These are phyloP conservation scores for Mortierella sp. DNA, from an alignment of 371 early-diverging fungal species.

Conservation along the genomic window DNA sequence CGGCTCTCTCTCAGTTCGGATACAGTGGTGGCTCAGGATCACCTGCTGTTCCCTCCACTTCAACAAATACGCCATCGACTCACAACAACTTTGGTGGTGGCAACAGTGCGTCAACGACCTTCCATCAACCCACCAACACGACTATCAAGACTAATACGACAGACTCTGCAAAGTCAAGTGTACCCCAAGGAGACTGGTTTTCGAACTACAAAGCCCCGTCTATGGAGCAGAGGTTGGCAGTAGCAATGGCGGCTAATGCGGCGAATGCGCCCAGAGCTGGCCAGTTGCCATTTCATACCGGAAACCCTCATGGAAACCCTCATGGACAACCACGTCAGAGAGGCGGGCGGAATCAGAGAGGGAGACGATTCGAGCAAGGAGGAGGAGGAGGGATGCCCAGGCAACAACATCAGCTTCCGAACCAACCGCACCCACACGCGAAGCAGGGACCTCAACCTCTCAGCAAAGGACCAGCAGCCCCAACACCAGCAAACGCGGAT, in stretches of 20 bases:
- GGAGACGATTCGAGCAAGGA: background rate
- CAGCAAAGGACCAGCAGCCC: background rate
- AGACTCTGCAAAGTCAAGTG: background rate
- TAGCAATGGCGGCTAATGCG: constrained; percentile 23
- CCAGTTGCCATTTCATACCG: background rate
- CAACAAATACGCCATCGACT: background rate
- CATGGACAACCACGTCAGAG: constrained; percentile 4
- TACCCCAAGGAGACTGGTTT: constrained; percentile 26
- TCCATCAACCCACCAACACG: background rate
- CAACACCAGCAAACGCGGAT: background rate
- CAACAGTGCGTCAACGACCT: background rate
- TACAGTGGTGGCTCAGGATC: background rate
- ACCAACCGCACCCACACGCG: constrained; percentile 8
- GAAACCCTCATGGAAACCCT: background rate
- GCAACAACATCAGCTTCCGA: background rate
- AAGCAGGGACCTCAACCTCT: background rate
- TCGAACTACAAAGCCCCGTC: constrained; percentile 40
- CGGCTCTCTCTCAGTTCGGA: constrained; percentile 28
- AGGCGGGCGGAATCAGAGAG: constrained; percentile 11
- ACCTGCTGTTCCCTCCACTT: background rate
- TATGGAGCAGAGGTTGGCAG: constrained; percentile 38
- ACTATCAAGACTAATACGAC: background rate
- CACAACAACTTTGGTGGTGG: no score
- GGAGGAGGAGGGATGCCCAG: background rate
- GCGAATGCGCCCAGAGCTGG: background rate